Evolutionary conservation across 2,329 filamentous ascomycete species (phyloP), one percentile per base, ranked within the genome.

Genomic region (Bisporella sp.): DNA sequence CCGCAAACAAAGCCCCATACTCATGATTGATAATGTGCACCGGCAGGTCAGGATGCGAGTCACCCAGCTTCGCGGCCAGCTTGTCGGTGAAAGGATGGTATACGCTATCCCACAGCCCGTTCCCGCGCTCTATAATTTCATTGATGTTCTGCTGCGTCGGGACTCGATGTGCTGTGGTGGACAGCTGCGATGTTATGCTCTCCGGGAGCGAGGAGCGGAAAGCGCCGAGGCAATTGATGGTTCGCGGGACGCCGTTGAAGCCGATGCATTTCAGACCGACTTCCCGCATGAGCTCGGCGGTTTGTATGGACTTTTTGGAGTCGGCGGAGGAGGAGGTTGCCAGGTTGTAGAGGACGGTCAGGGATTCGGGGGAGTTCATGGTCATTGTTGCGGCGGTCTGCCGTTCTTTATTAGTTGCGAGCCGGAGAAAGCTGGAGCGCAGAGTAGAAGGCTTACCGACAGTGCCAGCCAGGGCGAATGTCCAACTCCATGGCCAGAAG

Each of bases 351-450:
- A 91, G 76, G 28, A 77, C 69, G 4, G 79, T 70, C 57, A 92
- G 78, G 3, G 87, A 85, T 51, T 87, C 84, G 29, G 88, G 88
- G 1, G 87, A 90, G 72, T 95, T 93, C 73, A 93, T 81, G 1
- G 89, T 93, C 71, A 92, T 87, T 1, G 87, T 89, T 13, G 88
- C 84, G 32, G 88, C 89, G 1, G 88, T 85, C 83, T 89, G 47
- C 45, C 8, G 21, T 37, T 31, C 32, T 5, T 35, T 44, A 37
- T 49, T 28, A 41, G 12, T 9, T 29, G n/a, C 12, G 8, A 31
- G 37, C 33, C 40, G 28, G 13, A 13, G 31, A 47, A 21, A 47
- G 43, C n/a, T 44, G 2, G 28, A 9, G 33, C 4, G 29, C 4
- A 8, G 13, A 29, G 37, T 13, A 33, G 30, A 37, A 48, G 4